phyloP scores from a whole-genome alignment of 2,329 filamentous ascomycete species.

The Ophiostoma perfectum region DNA sequence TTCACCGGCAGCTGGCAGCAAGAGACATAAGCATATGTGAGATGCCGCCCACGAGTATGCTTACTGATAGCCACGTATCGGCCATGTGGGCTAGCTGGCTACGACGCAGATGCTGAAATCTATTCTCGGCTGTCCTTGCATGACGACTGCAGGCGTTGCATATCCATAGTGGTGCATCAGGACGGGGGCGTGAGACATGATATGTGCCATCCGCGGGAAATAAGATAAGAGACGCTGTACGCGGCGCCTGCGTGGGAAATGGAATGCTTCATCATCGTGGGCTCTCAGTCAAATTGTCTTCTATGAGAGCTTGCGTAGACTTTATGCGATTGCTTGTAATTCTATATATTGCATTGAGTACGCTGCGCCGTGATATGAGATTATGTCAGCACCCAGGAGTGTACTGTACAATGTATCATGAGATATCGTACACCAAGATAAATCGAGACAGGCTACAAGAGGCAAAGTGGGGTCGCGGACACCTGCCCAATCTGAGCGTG shows the following conservation, averaged over 20 bases:
- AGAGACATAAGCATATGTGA: too few relatives aligned
- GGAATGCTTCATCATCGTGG: too few relatives aligned
- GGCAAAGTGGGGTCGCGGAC: slow-evolving; percentile 16
- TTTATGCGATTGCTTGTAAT: too few relatives aligned
- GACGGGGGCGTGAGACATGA: neutral
- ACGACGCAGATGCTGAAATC: neutral
- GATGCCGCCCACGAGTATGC: too few relatives aligned
- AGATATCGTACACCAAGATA: neutral
- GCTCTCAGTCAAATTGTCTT: too few relatives aligned
- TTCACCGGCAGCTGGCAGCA: too few relatives aligned
- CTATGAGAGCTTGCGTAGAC: too few relatives aligned
- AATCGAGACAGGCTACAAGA: too few relatives aligned
- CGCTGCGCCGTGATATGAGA: too few relatives aligned
- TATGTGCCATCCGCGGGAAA: neutral
- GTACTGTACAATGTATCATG: neutral
- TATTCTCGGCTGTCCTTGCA: slow-evolving; percentile 2
- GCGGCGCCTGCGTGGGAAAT: neutral
- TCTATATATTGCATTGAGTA: too few relatives aligned
- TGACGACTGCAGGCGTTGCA: neutral
- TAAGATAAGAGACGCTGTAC: neutral
- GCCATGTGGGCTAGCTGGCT: neutral
- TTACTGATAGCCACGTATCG: too few relatives aligned
- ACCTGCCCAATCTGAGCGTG: slow-evolving; percentile 10
- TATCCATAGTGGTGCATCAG: neutral
- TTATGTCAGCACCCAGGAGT: neutral